A percentile compares a stretch with the other conserved stretches of the same genome.
phyloP scores from a whole-genome alignment of 768 basidiomycete genomes.

The Suillus alpinus region DNA sequence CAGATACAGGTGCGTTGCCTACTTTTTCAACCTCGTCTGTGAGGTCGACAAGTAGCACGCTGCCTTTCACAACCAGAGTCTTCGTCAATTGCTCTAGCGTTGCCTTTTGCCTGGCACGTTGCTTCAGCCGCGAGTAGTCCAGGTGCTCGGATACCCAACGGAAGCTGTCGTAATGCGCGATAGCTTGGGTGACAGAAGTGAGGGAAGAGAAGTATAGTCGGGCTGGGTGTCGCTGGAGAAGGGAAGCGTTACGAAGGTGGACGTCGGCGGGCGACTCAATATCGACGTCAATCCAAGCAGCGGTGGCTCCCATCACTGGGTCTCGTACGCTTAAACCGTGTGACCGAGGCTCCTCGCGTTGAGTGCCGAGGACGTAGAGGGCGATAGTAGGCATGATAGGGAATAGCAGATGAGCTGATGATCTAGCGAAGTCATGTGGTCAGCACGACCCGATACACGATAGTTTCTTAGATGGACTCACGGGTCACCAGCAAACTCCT shows the following conservation, averaged over 20 bases:
- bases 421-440: conserved; percentile 24
- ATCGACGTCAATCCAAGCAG: conserved; percentile 45
- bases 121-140: conserved; percentile 54
- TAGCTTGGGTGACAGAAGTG: conserved; percentile 47
- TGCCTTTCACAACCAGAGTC: conserved; percentile 49
- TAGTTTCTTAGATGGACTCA: conserved; percentile 15
- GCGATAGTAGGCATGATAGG: conserved; percentile 53
- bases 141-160: conserved; percentile 52
- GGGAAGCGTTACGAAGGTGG: conserved; percentile 58
- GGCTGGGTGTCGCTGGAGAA: conserved; percentile 51
- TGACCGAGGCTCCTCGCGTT: conserved; percentile 17
- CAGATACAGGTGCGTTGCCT: conserved; percentile 46
- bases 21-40: conserved; percentile 52
- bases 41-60: conserved; percentile 48
- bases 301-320: conserved; percentile 16
- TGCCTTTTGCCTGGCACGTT: conserved; percentile 56
- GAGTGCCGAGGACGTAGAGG: conserved; percentile 47
- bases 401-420: conserved; percentile 51
- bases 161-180: conserved; percentile 56
- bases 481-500: conserved; percentile 36
- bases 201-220: conserved; percentile 54
- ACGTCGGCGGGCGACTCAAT: conserved; percentile 52
- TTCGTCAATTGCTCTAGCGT: conserved; percentile 54
- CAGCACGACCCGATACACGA: conserved; percentile 2
- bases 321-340: conserved; percentile 9